A percentile compares a stretch with the other conserved stretches of the same genome.
Conservation (phyloP, 108 stramenopile genomes). For the Seminavis robusta region DNA sequence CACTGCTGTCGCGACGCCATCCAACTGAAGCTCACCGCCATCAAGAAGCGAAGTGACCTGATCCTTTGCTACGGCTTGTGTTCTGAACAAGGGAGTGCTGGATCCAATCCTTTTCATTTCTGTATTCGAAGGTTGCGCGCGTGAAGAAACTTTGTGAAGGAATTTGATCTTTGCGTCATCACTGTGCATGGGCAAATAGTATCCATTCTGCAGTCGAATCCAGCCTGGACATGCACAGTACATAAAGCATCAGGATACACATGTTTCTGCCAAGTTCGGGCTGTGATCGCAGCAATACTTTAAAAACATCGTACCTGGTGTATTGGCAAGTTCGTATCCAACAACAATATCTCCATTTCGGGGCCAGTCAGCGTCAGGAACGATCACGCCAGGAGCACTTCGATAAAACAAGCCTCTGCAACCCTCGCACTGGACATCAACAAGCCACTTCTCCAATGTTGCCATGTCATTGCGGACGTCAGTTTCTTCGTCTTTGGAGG, state of each 20-base stretch:
- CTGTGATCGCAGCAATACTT: neutral
- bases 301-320: slow-evolving; percentile 54
- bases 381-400: slow-evolving; percentile 76
- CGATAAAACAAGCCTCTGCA: slow-evolving; percentile 84
- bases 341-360: slow-evolving; percentile 88
- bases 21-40: too few species aligned
- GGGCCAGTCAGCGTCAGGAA: slow-evolving; percentile 91
- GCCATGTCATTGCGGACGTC: slow-evolving; percentile 57
- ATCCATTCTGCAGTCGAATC: slow-evolving; percentile 88
- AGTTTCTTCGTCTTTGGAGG: slow-evolving; percentile 42
- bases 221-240: slow-evolving; percentile 41
- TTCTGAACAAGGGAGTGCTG: slow-evolving; percentile 65
- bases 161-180: slow-evolving; percentile 73
- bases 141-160: slow-evolving; percentile 66
- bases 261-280: neutral
- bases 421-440: slow-evolving; percentile 82
- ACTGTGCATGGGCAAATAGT: slow-evolving; percentile 81
- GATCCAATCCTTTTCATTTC: slow-evolving; percentile 73
- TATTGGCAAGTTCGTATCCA: slow-evolving; percentile 73
- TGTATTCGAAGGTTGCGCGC: slow-evolving; percentile 62
- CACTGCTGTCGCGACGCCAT: neutral
- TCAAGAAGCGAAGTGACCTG: slow-evolving; percentile 36
- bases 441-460: slow-evolving; percentile 81
- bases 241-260: neutral
- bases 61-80: slow-evolving; percentile 19